Evolutionary conservation across 352 stramenopile species (phyloP), one percentile per base, ranked within the genome.

Genomic region (Salisapilia sapeloensis): DNA sequence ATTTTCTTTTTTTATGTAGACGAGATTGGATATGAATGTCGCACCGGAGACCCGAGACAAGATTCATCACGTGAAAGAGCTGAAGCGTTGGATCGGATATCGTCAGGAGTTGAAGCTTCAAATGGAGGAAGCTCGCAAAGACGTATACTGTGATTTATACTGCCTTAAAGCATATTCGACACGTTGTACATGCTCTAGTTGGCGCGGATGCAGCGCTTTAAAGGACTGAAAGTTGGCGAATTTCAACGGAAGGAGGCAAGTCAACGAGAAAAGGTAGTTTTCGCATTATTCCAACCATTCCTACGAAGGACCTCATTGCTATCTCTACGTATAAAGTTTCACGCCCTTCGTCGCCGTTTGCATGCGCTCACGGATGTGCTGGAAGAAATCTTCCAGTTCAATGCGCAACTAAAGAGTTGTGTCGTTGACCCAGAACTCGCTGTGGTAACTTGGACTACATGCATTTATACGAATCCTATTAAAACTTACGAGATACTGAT

Each of bases 371-470:
- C 48, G 4, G 38, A 44, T 12, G 52, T 47, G 9, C 30, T 70
- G 15, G 60, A 70, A 37, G 48, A 64, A 20, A 56, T 75, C 8
- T 67, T 75, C 29, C 44, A 56, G 26, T 70, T 75, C 30, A 50
- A 70, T 15, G 27, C 46, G 31, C 56, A 57, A 1, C 37, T 75
- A 2, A 50, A 70, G 24, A 34, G 49, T 24, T 56, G 44, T 35
- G 47, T 70, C 17, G 50, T 57, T 2, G 48, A 61, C 15, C 56
- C 60, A 0, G 56, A 74, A 30, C 46, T 70, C 15, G n/a, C 31
- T 14, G 38, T 40, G 35, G 60, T 69, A 43, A 30, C 32, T 40
- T n/a, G n/a, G n/a, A n/a, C n/a, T n/a, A n/a, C n/a, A n/a, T n/a
- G n/a, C n/a, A n/a, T n/a, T n/a, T n/a, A n/a, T n/a, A n/a, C n/a